phyloP scores from a whole-genome alignment of 2,329 filamentous ascomycete species.

The Ophioceras dolichostomum region DNA sequence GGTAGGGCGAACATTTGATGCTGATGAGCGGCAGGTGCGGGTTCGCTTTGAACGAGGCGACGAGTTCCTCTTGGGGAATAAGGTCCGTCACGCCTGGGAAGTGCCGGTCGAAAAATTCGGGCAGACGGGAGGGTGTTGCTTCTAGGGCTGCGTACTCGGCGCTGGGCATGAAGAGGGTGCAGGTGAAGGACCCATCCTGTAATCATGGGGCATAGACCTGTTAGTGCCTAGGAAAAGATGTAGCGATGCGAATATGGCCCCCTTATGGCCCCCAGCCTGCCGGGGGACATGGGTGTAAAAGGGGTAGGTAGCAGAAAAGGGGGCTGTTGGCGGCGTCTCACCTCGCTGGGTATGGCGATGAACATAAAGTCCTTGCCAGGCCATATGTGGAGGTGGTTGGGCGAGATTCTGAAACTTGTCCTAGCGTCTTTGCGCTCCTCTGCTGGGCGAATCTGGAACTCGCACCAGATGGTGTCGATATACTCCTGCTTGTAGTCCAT shows the following conservation, averaged over 20 bases:
- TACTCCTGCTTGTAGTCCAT: constrained; percentile 92
- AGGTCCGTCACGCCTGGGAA: constrained; percentile 77
- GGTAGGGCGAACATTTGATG: constrained; percentile 85
- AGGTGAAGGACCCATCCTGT: constrained; percentile 86
- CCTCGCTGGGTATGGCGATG: constrained; percentile 76
- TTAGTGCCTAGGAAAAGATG: too few species aligned
- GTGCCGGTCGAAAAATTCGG: constrained; percentile 65
- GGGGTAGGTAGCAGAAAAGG: too few species aligned
- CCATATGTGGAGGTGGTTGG: constrained; percentile 96
- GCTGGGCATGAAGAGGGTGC: constrained; percentile 80
- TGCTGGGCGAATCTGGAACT: constrained; percentile 66
- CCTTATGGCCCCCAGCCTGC: too few species aligned
- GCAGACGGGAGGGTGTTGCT: constrained; percentile 42
- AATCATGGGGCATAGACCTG: not conserved
- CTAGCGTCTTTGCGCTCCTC: constrained; percentile 13
- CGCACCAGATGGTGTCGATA: constrained; percentile 95
- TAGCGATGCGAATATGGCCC: not conserved
- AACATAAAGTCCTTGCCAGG: constrained; percentile 94
- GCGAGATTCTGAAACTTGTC: constrained; percentile 60
- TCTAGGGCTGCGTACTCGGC: constrained; percentile 58
- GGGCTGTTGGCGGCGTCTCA: too few species aligned
- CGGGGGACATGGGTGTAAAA: too few species aligned
- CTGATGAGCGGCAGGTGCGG: constrained; percentile 87
- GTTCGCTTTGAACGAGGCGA: constrained; percentile 65
- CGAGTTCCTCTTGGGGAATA: constrained; percentile 55